Base-by-base conservation (phyloP, 371 early-diverging fungal species). In the Nematocida parisii region DNA sequence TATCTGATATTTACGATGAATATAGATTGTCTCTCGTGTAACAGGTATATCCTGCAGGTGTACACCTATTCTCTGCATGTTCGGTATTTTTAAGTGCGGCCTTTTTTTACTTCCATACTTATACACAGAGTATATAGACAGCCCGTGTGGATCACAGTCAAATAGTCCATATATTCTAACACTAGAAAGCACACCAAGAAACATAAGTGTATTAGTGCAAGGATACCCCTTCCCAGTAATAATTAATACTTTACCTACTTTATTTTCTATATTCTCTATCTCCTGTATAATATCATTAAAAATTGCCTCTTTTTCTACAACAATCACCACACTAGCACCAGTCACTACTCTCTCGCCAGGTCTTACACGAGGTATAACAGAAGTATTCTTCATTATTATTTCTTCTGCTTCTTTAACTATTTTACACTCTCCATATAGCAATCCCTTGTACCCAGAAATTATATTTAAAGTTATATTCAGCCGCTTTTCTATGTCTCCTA, bases 221-320 rank as follows among this genome's bases (percentile, higher is more conserved):
- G 87, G 87, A 84, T 85, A 87, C 45, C 87, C 87, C 61, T 85
- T 87, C 11, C 86, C 86, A 20, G 83, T 85, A 4, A 87, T 83
- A 24, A 85, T 50, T 15, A 86, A 5, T n/a, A 68, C 33, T 24
- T 54, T 44, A 20, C 67, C 58, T 18, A 47, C 5, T n/a, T 11
- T 39, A 15, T 47, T 15, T 39, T 68, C 46, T 15, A 64, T 71
- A 33, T 44, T 22, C 22, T 61, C 61, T 11, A 24, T 24, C 50
- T 58, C 46, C 33, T 80, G 33, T 15, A 72, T 22, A 27, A 83
- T 77, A 40, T 52, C 57, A 13, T 44, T 70, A 46, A 87, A 83
- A 2, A 86, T 60, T 40, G 84, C 80, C 39, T 87, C 87, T 72
- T 87, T 87, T 61, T 87, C 87, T 39, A 87, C 75, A 20, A 87